Evolutionary conservation across 495 filamentous ascomycete genomes (phyloP).

Genomic region (Aspergillus incahuasiensis): DNA sequence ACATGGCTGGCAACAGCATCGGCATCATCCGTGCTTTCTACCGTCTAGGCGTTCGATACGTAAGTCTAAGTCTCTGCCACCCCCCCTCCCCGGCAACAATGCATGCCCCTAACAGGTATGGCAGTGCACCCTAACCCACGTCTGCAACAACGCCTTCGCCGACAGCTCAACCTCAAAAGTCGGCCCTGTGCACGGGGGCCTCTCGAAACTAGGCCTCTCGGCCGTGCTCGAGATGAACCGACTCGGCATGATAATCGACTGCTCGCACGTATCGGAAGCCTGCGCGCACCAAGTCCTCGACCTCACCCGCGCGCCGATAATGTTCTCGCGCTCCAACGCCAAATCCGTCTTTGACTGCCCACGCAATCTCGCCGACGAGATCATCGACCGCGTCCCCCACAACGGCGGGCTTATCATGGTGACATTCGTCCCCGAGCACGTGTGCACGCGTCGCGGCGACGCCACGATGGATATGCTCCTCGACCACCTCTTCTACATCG

Average conservation of each 20-base stretch:
- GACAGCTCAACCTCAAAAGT: background rate
- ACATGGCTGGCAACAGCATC: background rate
- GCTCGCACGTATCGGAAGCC: slow-evolving; percentile 62
- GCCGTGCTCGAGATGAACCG: slow-evolving; percentile 66
- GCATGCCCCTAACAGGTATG: too few species aligned
- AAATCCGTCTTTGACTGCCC: slow-evolving; percentile 64
- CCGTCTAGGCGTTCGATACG: background rate
- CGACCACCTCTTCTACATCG: slow-evolving; percentile 66
- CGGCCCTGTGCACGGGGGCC: background rate
- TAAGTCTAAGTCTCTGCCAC: too few species aligned
- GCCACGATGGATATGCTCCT: slow-evolving; percentile 62
- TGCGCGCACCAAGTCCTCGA: slow-evolving; percentile 66
- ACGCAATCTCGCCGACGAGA: slow-evolving; percentile 68
- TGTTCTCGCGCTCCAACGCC: slow-evolving; percentile 68
- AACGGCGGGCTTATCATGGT: slow-evolving; percentile 67
- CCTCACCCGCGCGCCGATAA: slow-evolving; percentile 60
- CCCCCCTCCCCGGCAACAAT: too few species aligned
- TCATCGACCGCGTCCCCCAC: slow-evolving; percentile 57
- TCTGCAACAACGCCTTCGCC: slow-evolving; percentile 1
- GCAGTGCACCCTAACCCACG: background rate
- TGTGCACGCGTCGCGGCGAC: slow-evolving; percentile 12
- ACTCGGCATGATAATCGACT: slow-evolving; percentile 73
- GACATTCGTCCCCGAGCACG: slow-evolving; percentile 57
- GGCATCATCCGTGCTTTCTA: background rate
- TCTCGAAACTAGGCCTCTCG: slow-evolving; percentile 11